phyloP scores from a whole-genome alignment of 441 rosid species.

The Aquilaria agallochum region DNA sequence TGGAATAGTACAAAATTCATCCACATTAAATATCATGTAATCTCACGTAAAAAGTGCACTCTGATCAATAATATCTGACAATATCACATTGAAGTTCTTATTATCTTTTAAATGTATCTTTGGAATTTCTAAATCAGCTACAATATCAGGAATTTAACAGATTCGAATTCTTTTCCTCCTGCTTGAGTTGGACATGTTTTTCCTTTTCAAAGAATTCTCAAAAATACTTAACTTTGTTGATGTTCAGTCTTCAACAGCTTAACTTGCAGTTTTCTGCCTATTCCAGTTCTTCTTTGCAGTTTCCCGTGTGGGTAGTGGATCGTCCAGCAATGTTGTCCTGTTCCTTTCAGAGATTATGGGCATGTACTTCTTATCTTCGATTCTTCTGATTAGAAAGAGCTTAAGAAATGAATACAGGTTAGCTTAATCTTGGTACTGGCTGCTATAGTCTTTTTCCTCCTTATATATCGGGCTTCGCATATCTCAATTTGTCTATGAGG shows the following conservation, averaged over 20 bases:
- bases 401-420: constrained; percentile 95
- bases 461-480: not conserved
- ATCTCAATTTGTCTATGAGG: not conserved
- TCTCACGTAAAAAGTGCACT: too few species aligned
- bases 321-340: constrained; percentile 97
- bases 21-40: too few species aligned
- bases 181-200: too few species aligned
- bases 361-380: constrained; percentile 96
- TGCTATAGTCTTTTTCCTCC: constrained; percentile 7
- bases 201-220: too few species aligned
- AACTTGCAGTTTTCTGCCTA: constrained; percentile 26
- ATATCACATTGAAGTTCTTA: too few species aligned
- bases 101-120: too few species aligned
- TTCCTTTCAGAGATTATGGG: constrained; percentile 99
- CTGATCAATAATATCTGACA: too few species aligned
- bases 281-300: constrained; percentile 99
- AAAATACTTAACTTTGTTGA: not conserved
- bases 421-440: constrained; percentile 1
- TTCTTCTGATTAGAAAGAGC: constrained; percentile 96
- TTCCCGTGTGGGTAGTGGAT: constrained; percentile 98
- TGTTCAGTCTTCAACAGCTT: constrained; percentile 11
- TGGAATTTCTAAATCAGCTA: too few species aligned
- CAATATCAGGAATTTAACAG: too few species aligned
- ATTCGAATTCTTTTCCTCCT: too few species aligned
- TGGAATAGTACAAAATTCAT: too few species aligned